These are phyloP conservation scores for Lichtheimia hyalospora DNA, from an alignment of 371 early-diverging fungal species.

Conservation along the genomic window DNA sequence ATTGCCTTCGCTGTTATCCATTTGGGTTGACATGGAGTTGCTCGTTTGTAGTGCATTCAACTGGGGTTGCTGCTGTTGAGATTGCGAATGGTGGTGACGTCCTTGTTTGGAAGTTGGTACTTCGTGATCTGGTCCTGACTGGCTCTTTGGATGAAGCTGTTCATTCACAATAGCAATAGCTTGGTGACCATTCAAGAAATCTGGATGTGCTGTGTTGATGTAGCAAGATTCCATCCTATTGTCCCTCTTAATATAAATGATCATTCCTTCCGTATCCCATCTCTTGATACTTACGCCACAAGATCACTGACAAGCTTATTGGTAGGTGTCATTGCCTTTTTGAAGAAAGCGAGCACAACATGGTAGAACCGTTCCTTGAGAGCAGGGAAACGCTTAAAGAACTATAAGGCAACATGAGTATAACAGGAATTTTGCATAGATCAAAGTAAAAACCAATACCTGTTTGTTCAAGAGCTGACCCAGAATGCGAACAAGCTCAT, in stretches of 20 bases:
- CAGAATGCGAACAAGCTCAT: conserved; percentile 94
- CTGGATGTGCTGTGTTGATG: conserved; percentile 98
- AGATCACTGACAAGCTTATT: conserved; percentile 92
- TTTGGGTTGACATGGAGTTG: conserved; percentile 23
- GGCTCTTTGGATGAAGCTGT: conserved; percentile 62
- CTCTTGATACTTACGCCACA: conserved; percentile 60
- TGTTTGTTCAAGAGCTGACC: conserved; percentile 88
- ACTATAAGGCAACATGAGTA: conserved; percentile 22
- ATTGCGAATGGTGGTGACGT: conserved; percentile 40
- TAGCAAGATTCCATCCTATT: conserved; percentile 90
- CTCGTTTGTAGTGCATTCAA: conserved; percentile 29
- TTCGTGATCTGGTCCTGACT: conserved; percentile 43
- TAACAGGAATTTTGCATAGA: no score
- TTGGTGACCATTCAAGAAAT: conserved; percentile 95
- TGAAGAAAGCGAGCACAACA: conserved; percentile 90
- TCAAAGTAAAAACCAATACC: conserved; percentile 29
- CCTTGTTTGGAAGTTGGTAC: conserved; percentile 22
- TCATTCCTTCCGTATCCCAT: background rate
- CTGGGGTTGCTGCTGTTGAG: conserved; percentile 36
- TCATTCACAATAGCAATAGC: conserved; percentile 94
- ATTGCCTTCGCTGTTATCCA: conserved; percentile 7
- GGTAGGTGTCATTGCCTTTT: conserved; percentile 87
- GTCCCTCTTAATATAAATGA: background rate
- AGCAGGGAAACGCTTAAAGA: conserved; percentile 94
- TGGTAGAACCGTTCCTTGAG: conserved; percentile 88